Evolutionary conservation across 805 yeast genomes (phyloP), one percentile per base, ranked within the genome.

Genomic region (Hanseniaspora guilliermondii): DNA sequence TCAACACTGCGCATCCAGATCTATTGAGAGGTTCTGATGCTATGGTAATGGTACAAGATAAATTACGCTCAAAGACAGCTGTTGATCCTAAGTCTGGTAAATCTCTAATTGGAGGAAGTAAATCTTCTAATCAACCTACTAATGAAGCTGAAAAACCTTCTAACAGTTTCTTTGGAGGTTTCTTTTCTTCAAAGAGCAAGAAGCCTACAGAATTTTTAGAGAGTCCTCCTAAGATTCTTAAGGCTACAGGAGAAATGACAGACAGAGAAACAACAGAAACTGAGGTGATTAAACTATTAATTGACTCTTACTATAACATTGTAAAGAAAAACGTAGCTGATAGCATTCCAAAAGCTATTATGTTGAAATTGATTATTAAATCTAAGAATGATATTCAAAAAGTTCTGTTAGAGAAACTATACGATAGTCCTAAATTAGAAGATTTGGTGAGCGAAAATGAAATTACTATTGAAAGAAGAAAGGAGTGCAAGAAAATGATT

Each of bases 1-100:
- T 93, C 61, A 93, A 93, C 70, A 93, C 98, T 4, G 97, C 96
- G 2, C 98, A 93, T 66, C 97, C 97, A 4, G 97, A 93, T 67
- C 79, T 93, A 64, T 76, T 93, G 62, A 89, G 86, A 67, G 98
- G 98, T 47, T 83, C 95, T 35, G 89, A 85, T 64, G 97, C 97
- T 6, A 84, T 91, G 93, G 81, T 85, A 4, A 82, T 87, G 68
- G 96, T 93, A 35, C 73, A 86, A 66, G 97, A 93, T 61, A 86
- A 80, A 67, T 71, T 87, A 69, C 93, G 71, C 58, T 71, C 74
- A 53, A 83, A 82, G 58, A 79, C 80, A 37, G 83, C 81, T 49
- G 83, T 87, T 53, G 95, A 86, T 68, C 93, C 95, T 56, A 86
- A 87, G 70, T 81, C 94, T 1, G 96, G 96, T 46, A 88, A 87